These are phyloP conservation scores for Clonostachys sp. DNA, from an alignment of 2,329 filamentous ascomycete genomes.

Conservation along the genomic window DNA sequence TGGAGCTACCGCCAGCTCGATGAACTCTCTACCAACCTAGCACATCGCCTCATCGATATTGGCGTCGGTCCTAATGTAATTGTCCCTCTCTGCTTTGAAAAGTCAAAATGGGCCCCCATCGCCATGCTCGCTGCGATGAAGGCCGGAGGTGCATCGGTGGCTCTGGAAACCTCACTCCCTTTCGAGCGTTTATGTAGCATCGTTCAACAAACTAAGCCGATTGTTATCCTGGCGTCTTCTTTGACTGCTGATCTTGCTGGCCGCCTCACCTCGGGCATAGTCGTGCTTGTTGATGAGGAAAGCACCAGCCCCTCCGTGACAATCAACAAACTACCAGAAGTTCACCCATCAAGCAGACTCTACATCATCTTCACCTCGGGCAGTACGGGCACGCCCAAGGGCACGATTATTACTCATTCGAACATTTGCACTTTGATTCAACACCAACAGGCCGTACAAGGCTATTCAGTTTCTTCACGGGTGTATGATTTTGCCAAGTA, in stretches of 20 bases:
- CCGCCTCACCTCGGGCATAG: neutral
- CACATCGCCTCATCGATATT: neutral
- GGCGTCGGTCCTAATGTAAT: conserved; percentile 1
- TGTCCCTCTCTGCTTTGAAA: conserved; percentile 12
- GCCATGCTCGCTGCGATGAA: conserved; percentile 16
- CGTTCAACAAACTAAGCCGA: neutral
- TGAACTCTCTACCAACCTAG: neutral
- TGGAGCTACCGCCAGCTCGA: conserved; percentile 15
- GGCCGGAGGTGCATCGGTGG: conserved; percentile 15
- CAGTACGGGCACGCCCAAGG: conserved; percentile 15
- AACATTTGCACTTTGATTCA: conserved; percentile 3
- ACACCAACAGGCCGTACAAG: neutral
- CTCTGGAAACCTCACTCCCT: conserved; percentile 14
- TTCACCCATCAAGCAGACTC: conserved; percentile 1
- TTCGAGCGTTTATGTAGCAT: conserved; percentile 2
- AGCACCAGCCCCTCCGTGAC: neutral
- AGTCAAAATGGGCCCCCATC: conserved; percentile 11
- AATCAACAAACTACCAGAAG: neutral
- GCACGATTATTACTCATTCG: conserved; percentile 10
- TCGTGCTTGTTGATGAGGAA: neutral
- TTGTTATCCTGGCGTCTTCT: conserved; percentile 1
- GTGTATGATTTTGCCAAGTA: conserved; percentile 12
- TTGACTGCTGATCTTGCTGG: neutral
- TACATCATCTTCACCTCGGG: conserved; percentile 16
- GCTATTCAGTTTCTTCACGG: conserved; percentile 5